Percentiles rank a stretch among this genome's conserved stretches.
Conservation (phyloP, 1,284 basidiomycete genomes). For the Ceratobasidium theobromae region DNA sequence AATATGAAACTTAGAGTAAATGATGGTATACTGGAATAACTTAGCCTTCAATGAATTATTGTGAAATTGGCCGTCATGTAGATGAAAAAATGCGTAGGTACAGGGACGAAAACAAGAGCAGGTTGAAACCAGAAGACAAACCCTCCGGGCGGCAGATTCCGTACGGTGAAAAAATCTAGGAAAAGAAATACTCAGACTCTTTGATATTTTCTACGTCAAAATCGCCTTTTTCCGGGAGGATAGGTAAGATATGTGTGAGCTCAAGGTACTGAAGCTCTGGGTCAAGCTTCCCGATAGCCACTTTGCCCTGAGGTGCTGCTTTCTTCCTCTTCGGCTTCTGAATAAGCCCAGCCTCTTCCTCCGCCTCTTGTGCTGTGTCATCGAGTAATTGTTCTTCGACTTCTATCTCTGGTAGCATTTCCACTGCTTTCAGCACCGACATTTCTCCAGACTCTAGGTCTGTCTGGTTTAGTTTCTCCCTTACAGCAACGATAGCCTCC, state of each 20-base stretch:
- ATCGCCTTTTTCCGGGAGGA: slow-evolving; percentile 80
- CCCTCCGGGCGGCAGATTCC: slow-evolving; percentile 9
- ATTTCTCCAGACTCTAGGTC: slow-evolving; percentile 16
- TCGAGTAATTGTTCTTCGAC: slow-evolving; percentile 39
- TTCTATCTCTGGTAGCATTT: slow-evolving; percentile 38
- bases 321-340: slow-evolving; percentile 36
- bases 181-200: slow-evolving; percentile 88
- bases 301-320: not conserved
- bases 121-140: slow-evolving; percentile 11
- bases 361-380: slow-evolving; percentile 35
- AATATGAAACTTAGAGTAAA: not conserved
- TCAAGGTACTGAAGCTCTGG: slow-evolving; percentile 60
- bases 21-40: too few species aligned
- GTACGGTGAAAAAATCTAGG: slow-evolving; percentile 47
- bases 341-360: slow-evolving; percentile 31
- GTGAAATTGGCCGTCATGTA: too few species aligned
- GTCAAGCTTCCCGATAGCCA: slow-evolving; percentile 36
- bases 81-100: too few species aligned
- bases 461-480: slow-evolving; percentile 32
- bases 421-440: slow-evolving; percentile 25
- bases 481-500: slow-evolving; percentile 9
- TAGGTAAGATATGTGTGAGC: slow-evolving; percentile 76
- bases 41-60: not conserved
- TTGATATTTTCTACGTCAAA: slow-evolving; percentile 89
- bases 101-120: slow-evolving; percentile 5